Base-by-base conservation (phyloP, 2,329 filamentous ascomycete genomes). In the Sporothrix mexicana region DNA sequence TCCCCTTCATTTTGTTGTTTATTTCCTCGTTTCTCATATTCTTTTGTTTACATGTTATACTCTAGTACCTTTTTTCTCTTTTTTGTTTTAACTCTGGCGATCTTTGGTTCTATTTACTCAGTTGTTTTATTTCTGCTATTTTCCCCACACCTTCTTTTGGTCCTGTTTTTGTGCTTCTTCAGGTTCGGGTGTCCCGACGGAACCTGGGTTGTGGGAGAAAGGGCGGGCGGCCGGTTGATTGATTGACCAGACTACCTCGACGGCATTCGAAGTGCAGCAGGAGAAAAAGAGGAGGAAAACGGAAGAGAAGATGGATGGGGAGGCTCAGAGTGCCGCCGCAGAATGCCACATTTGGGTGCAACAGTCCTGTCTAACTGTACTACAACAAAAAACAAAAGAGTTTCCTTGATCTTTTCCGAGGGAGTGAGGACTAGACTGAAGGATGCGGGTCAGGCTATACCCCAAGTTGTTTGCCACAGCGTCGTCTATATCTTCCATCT, bases 41-140 rank as follows among this genome's bases (percentile, higher is more conserved):
- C 51, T 71, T 53, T 49, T 62, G 30, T 36, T 36, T 36, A 36
- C 45, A 55, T n/a, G 41, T 25, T 55, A 73, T 55, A 41, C 71
- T 43, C 25, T 77, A 51, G 43, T 73, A 78, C 77, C 78, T 74
- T 77, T 74, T 77, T 73, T 30, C 77, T 78, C 74, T 77, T 74
- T 77, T 73, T 30, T 25, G 25, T 57, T 53, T 59, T 36, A 36
- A 45, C 36, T 67, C 64, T 47, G 66, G 66, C 66, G 66, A 53
- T 68, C 47, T 57, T 74, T 41, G 62, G 68, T 61, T 67, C 61
- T 41, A 20, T 23, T 62, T 43, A 36, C 45, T 61, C 25, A 57
- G 49, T 20, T 55, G 5, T 55, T 74, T 61, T 45, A 66, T 23
- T 15, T 77, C 45, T 78, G 77, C 78, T 74, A 77, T 62, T 72